A percentile compares a stretch with the other conserved stretches of the same genome.
These are phyloP conservation scores for Cynanchum wilfordii DNA, from an alignment of 257 asterid genomes.

Conservation along the genomic window DNA sequence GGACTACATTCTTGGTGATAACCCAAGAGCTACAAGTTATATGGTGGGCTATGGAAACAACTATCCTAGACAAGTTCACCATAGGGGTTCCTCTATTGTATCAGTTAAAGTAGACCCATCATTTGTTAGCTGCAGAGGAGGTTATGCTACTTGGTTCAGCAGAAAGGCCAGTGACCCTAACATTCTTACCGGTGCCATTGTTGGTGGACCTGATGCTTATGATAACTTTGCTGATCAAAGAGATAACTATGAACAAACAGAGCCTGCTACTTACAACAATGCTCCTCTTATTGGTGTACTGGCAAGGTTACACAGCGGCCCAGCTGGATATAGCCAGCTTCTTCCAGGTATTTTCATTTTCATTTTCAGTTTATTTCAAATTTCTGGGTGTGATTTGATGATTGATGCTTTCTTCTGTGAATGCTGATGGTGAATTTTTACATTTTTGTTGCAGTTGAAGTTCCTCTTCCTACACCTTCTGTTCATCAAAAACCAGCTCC, in stretches of 20 bases:
- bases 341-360: conserved; percentile 51
- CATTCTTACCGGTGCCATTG: conserved; percentile 83
- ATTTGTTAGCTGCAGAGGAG: conserved; percentile 87
- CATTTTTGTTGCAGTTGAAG: conserved; percentile 34
- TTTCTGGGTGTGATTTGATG: neutral
- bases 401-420: neutral
- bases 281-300: conserved; percentile 83
- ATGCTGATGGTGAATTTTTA: neutral
- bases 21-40: conserved; percentile 97
- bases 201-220: conserved; percentile 99
- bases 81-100: conserved; percentile 88
- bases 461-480: conserved; percentile 44
- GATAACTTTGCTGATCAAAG: conserved; percentile 95
- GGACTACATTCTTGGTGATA: conserved; percentile 94
- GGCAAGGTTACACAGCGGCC: conserved; percentile 80
- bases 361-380: neutral
- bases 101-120: conserved; percentile 62
- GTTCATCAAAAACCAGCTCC: conserved; percentile 37
- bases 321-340: conserved; percentile 72
- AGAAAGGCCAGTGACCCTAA: conserved; percentile 81
- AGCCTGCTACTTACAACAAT: conserved; percentile 97
- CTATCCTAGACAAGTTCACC: conserved; percentile 87
- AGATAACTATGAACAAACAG: conserved; percentile 93
- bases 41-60: conserved; percentile 97
- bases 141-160: conserved; percentile 89